Evolutionary conservation across 1,284 basidiomycete species (phyloP).

Genomic region (Trichosporon sp.): DNA sequence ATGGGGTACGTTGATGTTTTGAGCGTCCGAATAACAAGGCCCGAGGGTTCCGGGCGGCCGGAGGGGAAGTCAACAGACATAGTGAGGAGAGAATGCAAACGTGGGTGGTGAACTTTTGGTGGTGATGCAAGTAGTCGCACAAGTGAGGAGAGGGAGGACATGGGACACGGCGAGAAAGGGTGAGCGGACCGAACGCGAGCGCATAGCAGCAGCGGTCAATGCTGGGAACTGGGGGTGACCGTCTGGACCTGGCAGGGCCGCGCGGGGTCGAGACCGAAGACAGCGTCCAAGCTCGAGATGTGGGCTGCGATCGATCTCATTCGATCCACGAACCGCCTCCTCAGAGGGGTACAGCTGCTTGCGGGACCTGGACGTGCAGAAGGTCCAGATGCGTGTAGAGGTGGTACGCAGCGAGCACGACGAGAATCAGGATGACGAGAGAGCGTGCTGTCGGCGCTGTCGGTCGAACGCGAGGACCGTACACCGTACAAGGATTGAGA

Average conservation of each 20-base stretch:
- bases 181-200: not conserved
- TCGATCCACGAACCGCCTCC: not conserved
- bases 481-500: conserved; percentile 34
- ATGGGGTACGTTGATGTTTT: not conserved
- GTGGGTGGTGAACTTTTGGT: not conserved
- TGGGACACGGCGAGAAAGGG: not conserved
- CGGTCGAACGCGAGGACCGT: conserved; percentile 25
- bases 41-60: too few relatives aligned
- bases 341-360: conserved; percentile 2
- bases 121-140: not conserved
- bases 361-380: conserved; percentile 16
- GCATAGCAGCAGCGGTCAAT: not conserved
- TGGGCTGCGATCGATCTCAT: conserved; percentile 1
- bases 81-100: not conserved
- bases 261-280: not conserved
- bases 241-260: not conserved
- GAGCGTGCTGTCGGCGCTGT: conserved; percentile 18
- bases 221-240: not conserved
- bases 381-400: conserved; percentile 25
- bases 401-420: conserved; percentile 30
- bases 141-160: not conserved
- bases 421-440: conserved; percentile 23
- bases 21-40: not conserved
- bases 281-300: not conserved
- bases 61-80: not conserved